Conservation (phyloP, 169 alveolate species). For the Cryptosporidium tyzzeri region DNA sequence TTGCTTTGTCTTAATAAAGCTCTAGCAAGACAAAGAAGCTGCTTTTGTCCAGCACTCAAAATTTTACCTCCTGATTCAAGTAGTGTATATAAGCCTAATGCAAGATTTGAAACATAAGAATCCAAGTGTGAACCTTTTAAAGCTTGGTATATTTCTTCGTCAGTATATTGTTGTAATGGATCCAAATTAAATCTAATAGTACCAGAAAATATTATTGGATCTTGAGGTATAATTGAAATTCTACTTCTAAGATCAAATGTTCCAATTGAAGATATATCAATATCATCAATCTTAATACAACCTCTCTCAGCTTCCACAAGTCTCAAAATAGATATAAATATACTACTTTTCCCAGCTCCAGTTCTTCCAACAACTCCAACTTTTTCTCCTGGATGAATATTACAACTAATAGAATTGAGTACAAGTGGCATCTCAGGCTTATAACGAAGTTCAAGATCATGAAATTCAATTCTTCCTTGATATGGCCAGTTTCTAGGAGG, state of each 20-base stretch:
- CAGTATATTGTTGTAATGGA: slow-evolving; percentile 80
- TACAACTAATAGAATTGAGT: slow-evolving; percentile 80
- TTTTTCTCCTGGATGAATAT: slow-evolving; percentile 80
- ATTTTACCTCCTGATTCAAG: slow-evolving; percentile 83
- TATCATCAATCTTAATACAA: slow-evolving; percentile 79
- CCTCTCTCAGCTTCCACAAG: slow-evolving; percentile 81
- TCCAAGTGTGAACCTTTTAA: slow-evolving; percentile 70
- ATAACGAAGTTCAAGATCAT: slow-evolving; percentile 72
- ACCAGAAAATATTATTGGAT: slow-evolving; percentile 85
- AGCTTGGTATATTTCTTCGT: slow-evolving; percentile 75
- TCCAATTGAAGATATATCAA: slow-evolving; percentile 78
- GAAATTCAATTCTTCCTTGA: slow-evolving; percentile 75
- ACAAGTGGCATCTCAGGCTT: slow-evolving; percentile 80
- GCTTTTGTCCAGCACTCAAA: slow-evolving; percentile 88
- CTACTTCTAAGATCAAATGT: slow-evolving; percentile 72
- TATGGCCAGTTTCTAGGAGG: slow-evolving; percentile 77
- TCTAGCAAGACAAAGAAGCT: slow-evolving; percentile 90
- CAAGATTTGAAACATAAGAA: slow-evolving; percentile 44
- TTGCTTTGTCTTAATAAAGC: slow-evolving; percentile 83
- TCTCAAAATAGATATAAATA: slow-evolving; percentile 84
- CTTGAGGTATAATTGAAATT: slow-evolving; percentile 88
- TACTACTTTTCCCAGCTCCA: slow-evolving; percentile 91
- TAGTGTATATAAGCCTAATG: slow-evolving; percentile 77
- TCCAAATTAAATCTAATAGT: slow-evolving; percentile 85
- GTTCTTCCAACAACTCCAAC: slow-evolving; percentile 92